Conservation (phyloP, 2,329 filamentous ascomycete species). For the Fusarium sp. region DNA sequence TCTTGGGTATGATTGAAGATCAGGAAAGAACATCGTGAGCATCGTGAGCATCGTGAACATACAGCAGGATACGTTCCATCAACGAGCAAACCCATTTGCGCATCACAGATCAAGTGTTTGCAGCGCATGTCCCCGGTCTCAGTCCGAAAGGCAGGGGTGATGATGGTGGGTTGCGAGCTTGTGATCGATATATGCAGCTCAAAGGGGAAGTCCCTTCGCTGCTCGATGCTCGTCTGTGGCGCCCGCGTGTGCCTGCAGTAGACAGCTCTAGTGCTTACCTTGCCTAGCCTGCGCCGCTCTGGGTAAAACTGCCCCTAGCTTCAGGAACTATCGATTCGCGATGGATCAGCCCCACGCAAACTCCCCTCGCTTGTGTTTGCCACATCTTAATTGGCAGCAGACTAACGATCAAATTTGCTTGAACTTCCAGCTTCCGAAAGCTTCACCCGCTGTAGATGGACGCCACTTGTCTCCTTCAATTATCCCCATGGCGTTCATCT, state of each 20-base stretch:
- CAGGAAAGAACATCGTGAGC: constrained; percentile 29
- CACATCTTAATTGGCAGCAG: constrained; percentile 18
- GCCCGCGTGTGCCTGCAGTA: constrained; percentile 41
- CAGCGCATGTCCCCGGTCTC: constrained; percentile 32
- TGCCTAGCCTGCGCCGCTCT: constrained; percentile 5
- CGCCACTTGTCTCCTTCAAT: constrained; percentile 30
- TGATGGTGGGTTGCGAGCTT: constrained; percentile 3
- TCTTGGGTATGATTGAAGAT: constrained; percentile 7
- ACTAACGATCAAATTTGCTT: constrained; percentile 27
- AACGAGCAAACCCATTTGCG: not conserved
- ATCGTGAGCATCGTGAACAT: not conserved
- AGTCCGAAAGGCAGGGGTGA: constrained; percentile 1
- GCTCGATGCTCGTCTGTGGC: constrained; percentile 27
- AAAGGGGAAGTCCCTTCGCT: constrained; percentile 19
- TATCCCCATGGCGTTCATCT: constrained; percentile 6
- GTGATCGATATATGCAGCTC: constrained; percentile 12
- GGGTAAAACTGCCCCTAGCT: constrained; percentile 31
- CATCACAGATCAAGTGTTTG: constrained; percentile 38
- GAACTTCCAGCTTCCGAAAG: constrained; percentile 12
- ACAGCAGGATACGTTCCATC: not conserved
- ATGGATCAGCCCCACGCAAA: constrained; percentile 11
- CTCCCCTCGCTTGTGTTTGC: constrained; percentile 22
- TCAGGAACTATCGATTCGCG: constrained; percentile 43
- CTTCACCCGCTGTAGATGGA: constrained; percentile 21
- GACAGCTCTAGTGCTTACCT: too few relatives aligned